These are phyloP conservation scores for Nyctanthes arbortristis DNA, from an alignment of 257 asterid species.

Conservation along the genomic window DNA sequence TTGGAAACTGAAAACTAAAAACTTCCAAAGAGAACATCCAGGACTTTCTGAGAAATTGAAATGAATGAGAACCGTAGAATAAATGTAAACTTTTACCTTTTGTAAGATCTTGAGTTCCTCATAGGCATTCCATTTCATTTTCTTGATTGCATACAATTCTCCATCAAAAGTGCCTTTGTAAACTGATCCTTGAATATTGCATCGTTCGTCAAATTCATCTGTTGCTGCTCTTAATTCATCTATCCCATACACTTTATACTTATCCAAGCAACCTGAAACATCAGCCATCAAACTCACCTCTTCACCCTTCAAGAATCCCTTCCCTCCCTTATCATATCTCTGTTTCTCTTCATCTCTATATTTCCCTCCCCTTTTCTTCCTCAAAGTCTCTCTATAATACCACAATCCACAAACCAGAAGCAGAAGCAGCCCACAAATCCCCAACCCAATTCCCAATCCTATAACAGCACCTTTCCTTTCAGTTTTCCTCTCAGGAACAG, in stretches of 20 bases:
- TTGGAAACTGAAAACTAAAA: no score
- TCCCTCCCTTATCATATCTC: slow-evolving; percentile 22
- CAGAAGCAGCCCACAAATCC: slow-evolving; percentile 49
- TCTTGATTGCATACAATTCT: slow-evolving; percentile 82
- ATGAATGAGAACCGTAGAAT: background rate
- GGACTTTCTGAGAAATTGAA: background rate
- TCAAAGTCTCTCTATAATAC: slow-evolving; percentile 40
- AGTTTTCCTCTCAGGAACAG: slow-evolving; percentile 8
- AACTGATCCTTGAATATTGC: slow-evolving; percentile 80
- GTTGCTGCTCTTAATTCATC: slow-evolving; percentile 75
- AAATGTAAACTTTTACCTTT: slow-evolving; percentile 52
- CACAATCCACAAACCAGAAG: slow-evolving; percentile 43
- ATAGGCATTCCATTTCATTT: slow-evolving; percentile 97
- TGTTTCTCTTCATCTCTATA: slow-evolving; percentile 44
- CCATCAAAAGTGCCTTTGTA: slow-evolving; percentile 71
- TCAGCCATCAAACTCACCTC: slow-evolving; percentile 76
- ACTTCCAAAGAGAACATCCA: no score
- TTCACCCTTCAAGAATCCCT: slow-evolving; percentile 45
- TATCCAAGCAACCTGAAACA: slow-evolving; percentile 90
- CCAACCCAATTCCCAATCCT: slow-evolving; percentile 68
- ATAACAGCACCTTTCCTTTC: slow-evolving; percentile 51
- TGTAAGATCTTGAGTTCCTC: slow-evolving; percentile 96
- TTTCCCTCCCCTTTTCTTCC: slow-evolving; percentile 30
- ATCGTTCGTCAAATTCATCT: slow-evolving; percentile 62
- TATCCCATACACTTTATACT: slow-evolving; percentile 73